Evolutionary conservation across 352 stramenopile species (phyloP).

Genomic region (Blastocystis hominis): DNA sequence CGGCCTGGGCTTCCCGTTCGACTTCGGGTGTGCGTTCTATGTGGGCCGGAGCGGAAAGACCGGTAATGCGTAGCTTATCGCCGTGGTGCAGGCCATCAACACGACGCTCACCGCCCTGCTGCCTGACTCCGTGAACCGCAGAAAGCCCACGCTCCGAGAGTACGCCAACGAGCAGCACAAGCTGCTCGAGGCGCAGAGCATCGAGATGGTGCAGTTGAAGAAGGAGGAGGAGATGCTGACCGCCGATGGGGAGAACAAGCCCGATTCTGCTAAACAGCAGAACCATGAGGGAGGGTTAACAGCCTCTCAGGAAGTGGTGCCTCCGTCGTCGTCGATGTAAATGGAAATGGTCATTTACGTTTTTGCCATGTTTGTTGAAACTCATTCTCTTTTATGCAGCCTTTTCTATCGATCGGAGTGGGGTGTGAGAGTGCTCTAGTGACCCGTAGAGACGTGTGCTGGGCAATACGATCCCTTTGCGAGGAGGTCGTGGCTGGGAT

Average conservation of each 20-base stretch:
- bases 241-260: neutral
- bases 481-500: conserved; percentile 37
- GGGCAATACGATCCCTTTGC: conserved; percentile 8
- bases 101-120: neutral
- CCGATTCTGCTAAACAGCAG: neutral
- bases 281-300: neutral
- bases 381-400: conserved; percentile 26
- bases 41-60: neutral
- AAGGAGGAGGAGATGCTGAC: neutral
- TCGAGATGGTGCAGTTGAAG: conserved; percentile 10
- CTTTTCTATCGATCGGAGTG: conserved; percentile 26
- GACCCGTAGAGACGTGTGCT: conserved; percentile 9
- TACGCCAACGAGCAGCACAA: conserved; percentile 3
- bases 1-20: conserved; percentile 11
- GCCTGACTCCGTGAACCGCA: conserved; percentile 7
- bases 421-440: neutral
- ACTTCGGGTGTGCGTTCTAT: conserved; percentile 36
- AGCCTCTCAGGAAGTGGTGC: neutral
- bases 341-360: neutral
- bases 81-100: neutral
- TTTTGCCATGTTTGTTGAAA: neutral
- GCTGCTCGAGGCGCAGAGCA: neutral
- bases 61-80: neutral
- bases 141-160: neutral
- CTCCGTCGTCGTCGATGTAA: neutral